Evolutionary conservation across 495 filamentous ascomycete genomes (phyloP), one percentile per base, ranked within the genome.

Genomic region (Podospora tetraspora): DNA sequence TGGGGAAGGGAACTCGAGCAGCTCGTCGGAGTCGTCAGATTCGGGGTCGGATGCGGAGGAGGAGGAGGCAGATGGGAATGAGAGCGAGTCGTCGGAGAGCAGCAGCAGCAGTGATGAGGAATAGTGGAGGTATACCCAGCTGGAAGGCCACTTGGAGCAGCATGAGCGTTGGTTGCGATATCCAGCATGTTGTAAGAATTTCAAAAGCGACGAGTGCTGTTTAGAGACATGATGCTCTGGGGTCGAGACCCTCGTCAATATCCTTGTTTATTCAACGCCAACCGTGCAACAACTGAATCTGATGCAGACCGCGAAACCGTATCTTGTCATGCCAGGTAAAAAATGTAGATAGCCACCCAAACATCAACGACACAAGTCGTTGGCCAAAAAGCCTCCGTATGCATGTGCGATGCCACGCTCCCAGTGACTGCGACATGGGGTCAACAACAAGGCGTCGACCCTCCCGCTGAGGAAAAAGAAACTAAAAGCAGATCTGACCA

Each of bases 1-100:
- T 3, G 64, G n/a, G 3, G 63, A 61, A 24, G 67, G 69, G 32
- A 75, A 68, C 56, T 70, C 70, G 27, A 79, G 75, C 52, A 80
- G 76, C 52, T 80, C 78, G 9, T 79, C 74, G 12, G 71, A 67
- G 25, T 74, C 73, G 2, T 72, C 72, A 0, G 67, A 65, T 3
- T 76, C 74, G 10, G 69, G 61, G n/a, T 73, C 72, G 22, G 67
- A 68, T 23, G 62, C 67, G 2, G 73, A 75, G 37, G 59, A 66
- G 1, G 68, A 57, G 12, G 68, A 67, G 22, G 29, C 64, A 63
- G 74, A 69, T 22, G 71, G 65, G 13, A 66, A 72, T 29, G 70
- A 62, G 43, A 68, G 66, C 24, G 71, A 69, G 10, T 67, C 72
- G 60, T 52, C 43, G 43, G 43, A 52, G 43, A 52, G 43, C 43